These are phyloP conservation scores for Aspergillus phoenicis DNA, from an alignment of 2,329 filamentous ascomycete species.

Conservation along the genomic window DNA sequence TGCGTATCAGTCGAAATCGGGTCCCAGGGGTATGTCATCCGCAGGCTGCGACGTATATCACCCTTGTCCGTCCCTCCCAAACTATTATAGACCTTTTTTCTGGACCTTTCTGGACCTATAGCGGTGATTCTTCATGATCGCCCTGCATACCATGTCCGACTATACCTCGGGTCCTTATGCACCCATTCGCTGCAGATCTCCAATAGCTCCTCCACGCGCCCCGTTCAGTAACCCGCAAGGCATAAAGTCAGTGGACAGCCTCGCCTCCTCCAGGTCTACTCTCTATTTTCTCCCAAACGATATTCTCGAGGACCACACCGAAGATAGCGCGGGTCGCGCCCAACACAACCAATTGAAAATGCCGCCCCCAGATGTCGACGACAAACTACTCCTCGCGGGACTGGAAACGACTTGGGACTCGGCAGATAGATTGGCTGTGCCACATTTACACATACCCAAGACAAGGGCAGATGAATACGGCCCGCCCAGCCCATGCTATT, in stretches of 20 bases:
- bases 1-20: slow-evolving; percentile 1
- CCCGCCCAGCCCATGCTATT: not conserved
- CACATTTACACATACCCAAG: slow-evolving; percentile 1
- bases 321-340: not conserved
- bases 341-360: not conserved
- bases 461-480: not conserved
- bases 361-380: not conserved
- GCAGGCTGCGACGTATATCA: slow-evolving; percentile 10
- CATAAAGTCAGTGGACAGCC: slow-evolving; percentile 3
- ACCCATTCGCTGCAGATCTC: not conserved
- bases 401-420: slow-evolving; percentile 7
- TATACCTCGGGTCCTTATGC: slow-evolving; percentile 1
- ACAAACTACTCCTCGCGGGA: slow-evolving; percentile 6
- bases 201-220: not conserved
- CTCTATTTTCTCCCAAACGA: slow-evolving; percentile 9
- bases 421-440: slow-evolving; percentile 2
- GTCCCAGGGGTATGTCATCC: slow-evolving; percentile 3
- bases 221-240: not conserved
- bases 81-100: slow-evolving; percentile 3
- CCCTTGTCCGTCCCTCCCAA: slow-evolving; percentile 1
- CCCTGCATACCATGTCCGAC: slow-evolving; percentile 6
- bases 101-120: not conserved
- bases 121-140: slow-evolving; percentile 2
- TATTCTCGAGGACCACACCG: slow-evolving; percentile 2
- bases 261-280: slow-evolving; percentile 2